phyloP scores from a whole-genome alignment of 1,284 basidiomycete genomes.

The Volvariella volvacea region DNA sequence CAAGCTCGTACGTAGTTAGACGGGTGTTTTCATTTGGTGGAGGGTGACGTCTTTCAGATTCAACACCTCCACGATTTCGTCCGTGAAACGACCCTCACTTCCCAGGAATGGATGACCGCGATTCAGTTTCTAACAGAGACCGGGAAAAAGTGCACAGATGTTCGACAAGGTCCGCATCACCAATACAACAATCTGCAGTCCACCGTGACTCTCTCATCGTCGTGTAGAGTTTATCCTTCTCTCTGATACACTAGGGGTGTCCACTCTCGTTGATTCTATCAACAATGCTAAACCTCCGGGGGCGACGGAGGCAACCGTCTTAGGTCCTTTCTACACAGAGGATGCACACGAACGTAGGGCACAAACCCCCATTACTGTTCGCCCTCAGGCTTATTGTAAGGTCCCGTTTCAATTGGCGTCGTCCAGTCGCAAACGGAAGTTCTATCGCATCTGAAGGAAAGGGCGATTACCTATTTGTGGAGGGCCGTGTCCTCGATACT shows the following conservation, averaged over 20 bases:
- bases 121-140: slow-evolving; percentile 72
- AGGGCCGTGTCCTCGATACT: slow-evolving; percentile 61
- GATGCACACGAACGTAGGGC: slow-evolving; percentile 68
- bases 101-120: slow-evolving; percentile 79
- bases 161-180: slow-evolving; percentile 49
- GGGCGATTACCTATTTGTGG: slow-evolving; percentile 77
- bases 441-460: slow-evolving; percentile 77
- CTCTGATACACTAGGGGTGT: slow-evolving; percentile 75
- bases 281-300: slow-evolving; percentile 66
- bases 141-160: slow-evolving; percentile 65
- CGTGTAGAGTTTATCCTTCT: slow-evolving; percentile 76
- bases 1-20: slow-evolving; percentile 23
- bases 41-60: slow-evolving; percentile 20
- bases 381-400: no score
- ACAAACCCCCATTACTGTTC: neutral
- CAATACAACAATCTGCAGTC: neutral
- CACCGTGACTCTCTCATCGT: neutral
- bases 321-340: slow-evolving; percentile 83
- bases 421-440: slow-evolving; percentile 51
- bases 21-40: neutral
- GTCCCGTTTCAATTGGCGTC: no score
- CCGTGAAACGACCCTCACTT: slow-evolving; percentile 66
- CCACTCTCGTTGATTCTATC: slow-evolving; percentile 69
- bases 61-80: slow-evolving; percentile 68
- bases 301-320: slow-evolving; percentile 70